These are phyloP conservation scores for Codiaeum variegatum DNA, from an alignment of 441 rosid species.

Conservation along the genomic window DNA sequence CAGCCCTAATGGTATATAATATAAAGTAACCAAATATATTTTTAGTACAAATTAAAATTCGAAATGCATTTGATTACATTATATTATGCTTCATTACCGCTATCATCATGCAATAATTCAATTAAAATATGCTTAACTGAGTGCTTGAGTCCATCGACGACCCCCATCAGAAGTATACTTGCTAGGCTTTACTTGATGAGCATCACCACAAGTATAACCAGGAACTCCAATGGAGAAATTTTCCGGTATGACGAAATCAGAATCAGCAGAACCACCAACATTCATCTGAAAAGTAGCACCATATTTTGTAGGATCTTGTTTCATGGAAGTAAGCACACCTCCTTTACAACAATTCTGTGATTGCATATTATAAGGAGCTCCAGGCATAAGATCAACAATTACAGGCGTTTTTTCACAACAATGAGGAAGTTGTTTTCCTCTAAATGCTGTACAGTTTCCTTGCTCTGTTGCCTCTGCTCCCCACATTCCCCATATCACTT, in stretches of 20 bases:
- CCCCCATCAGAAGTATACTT: conserved; percentile 42
- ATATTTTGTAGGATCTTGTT: conserved; percentile 43
- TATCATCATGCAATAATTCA: no score
- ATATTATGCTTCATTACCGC: no score
- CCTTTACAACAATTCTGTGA: conserved; percentile 69
- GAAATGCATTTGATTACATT: no score
- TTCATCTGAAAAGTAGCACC: conserved; percentile 49
- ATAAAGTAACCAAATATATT: no score
- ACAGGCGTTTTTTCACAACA: conserved; percentile 60
- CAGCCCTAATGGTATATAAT: no score
- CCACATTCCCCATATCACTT: conserved; percentile 67
- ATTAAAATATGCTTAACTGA: conserved; percentile 33
- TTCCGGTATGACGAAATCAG: conserved; percentile 40
- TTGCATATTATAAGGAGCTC: conserved; percentile 48
- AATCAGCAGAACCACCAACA: conserved; percentile 17
- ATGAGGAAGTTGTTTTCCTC: conserved; percentile 45
- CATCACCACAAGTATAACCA: conserved; percentile 57
- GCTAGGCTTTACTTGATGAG: conserved; percentile 41
- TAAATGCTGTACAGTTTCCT: conserved; percentile 68
- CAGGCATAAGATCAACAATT: conserved; percentile 73
- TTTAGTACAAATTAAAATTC: no score
- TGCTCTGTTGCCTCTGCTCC: conserved; percentile 86
- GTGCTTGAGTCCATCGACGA: conserved; percentile 77
- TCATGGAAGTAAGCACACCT: conserved; percentile 59
- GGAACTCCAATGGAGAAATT: conserved; percentile 55